Evolutionary conservation across 2,329 filamentous ascomycete species (phyloP).

Genomic region (Elsinoe fawcettii): DNA sequence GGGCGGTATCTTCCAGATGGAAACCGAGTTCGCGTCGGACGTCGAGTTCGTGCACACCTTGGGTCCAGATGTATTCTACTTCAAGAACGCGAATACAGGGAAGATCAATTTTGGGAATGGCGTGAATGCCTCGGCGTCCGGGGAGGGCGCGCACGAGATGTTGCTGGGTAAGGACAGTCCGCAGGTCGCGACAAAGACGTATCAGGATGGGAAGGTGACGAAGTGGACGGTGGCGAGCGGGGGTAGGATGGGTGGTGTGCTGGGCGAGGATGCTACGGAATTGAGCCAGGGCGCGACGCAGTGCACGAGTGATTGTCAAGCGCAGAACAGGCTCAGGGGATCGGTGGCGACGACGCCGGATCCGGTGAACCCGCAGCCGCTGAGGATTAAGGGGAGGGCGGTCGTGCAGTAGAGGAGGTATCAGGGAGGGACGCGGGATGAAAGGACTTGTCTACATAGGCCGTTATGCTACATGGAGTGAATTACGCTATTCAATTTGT

Average conservation of each 20-base stretch:
- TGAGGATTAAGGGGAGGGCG: neutral
- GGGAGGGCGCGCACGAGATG: neutral
- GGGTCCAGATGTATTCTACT: conserved; percentile 1
- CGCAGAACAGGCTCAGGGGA: conserved; percentile 8
- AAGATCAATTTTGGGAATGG: conserved; percentile 10
- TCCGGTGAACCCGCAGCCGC: neutral
- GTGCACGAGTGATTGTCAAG: conserved; percentile 9
- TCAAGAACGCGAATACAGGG: conserved; percentile 4
- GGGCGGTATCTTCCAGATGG: conserved; percentile 13
- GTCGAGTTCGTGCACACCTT: conserved; percentile 6
- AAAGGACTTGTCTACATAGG: conserved; percentile 1
- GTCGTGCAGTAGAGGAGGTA: neutral
- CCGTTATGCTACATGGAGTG: neutral
- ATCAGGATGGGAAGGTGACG: conserved; percentile 2
- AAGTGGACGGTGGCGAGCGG: conserved; percentile 5
- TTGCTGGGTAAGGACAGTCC: conserved; percentile 5
- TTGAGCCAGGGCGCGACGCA: neutral
- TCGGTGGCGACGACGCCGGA: neutral
- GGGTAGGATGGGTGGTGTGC: neutral
- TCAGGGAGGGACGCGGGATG: neutral
- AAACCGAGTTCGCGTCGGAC: conserved; percentile 7
- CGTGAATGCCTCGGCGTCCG: neutral
- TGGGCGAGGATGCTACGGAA: conserved; percentile 6
- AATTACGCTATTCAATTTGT: neutral
- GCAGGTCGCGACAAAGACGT: conserved; percentile 7